A percentile compares a stretch with the other conserved stretches of the same genome.
These are phyloP conservation scores for Colletotrichum musae DNA, from an alignment of 2,329 filamentous ascomycete genomes.

Conservation along the genomic window DNA sequence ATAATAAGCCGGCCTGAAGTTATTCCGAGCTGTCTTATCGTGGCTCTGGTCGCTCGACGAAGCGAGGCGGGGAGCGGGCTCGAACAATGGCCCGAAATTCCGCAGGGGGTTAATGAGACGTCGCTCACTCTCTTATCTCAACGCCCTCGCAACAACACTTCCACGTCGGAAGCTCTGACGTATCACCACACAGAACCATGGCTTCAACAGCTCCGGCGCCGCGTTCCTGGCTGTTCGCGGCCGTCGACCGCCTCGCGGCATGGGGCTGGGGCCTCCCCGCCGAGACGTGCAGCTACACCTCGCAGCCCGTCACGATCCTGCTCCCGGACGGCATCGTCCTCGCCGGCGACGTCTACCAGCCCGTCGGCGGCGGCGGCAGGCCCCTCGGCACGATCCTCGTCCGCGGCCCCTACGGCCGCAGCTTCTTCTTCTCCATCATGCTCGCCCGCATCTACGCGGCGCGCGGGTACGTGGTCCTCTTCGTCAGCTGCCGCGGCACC, in stretches of 20 bases:
- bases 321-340: constrained; percentile 43
- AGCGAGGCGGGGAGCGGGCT: neutral
- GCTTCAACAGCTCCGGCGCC: neutral
- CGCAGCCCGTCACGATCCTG: constrained; percentile 31
- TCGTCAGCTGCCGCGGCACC: constrained; percentile 42
- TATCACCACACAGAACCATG: neutral
- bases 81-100: neutral
- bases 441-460: constrained; percentile 42
- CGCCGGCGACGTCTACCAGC: constrained; percentile 46
- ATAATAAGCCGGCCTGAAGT: neutral
- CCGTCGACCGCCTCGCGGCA: constrained; percentile 4
- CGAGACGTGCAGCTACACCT: constrained; percentile 39
- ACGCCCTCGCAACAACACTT: neutral
- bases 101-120: neutral
- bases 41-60: neutral
- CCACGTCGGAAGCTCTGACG: neutral
- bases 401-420: constrained; percentile 41
- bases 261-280: constrained; percentile 28
- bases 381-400: constrained; percentile 40
- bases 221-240: neutral
- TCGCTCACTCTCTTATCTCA: neutral
- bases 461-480: constrained; percentile 44
- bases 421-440: constrained; percentile 17
- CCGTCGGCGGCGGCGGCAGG: constrained; percentile 18
- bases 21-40: neutral